Conservation (phyloP, 805 yeast species). For the Jamesozyma piceae region DNA sequence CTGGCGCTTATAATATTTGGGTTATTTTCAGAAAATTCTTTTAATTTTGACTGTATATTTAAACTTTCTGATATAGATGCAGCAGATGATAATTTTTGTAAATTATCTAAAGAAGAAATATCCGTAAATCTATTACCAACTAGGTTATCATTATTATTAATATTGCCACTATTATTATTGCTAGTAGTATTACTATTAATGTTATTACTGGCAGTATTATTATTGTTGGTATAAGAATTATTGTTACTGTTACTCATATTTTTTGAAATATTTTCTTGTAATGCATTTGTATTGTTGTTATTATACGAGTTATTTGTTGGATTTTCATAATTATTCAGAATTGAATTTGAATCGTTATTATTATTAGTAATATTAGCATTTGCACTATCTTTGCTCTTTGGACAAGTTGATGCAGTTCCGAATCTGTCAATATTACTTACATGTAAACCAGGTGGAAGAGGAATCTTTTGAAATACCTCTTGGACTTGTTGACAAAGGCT, state of each 20-base stretch:
- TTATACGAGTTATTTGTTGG: background rate
- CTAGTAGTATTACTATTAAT: background rate
- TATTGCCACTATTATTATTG: background rate
- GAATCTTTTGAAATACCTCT: conserved; percentile 2
- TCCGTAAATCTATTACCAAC: background rate
- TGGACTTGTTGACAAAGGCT: conserved; percentile 7
- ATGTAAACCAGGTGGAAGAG: conserved; percentile 1
- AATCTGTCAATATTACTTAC: background rate
- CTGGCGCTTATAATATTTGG: background rate
- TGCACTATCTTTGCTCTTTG: background rate
- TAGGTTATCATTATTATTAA: background rate
- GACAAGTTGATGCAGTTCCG: background rate
- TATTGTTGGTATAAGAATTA: background rate
- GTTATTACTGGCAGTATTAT: background rate
- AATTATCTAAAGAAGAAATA: conserved; percentile 7
- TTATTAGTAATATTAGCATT: background rate
- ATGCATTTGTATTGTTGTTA: background rate
- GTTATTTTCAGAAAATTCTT: background rate
- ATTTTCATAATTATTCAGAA: background rate
- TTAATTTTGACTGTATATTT: conserved; percentile 5
- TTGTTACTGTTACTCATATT: background rate
- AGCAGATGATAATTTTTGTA: conserved; percentile 15
- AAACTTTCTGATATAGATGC: conserved; percentile 12
- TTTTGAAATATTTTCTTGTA: background rate
- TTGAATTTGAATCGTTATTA: background rate